A percentile compares a stretch with the other conserved stretches of the same genome.
These are phyloP conservation scores for Boletus rex-veris DNA, from an alignment of 768 basidiomycete genomes.

Conservation along the genomic window DNA sequence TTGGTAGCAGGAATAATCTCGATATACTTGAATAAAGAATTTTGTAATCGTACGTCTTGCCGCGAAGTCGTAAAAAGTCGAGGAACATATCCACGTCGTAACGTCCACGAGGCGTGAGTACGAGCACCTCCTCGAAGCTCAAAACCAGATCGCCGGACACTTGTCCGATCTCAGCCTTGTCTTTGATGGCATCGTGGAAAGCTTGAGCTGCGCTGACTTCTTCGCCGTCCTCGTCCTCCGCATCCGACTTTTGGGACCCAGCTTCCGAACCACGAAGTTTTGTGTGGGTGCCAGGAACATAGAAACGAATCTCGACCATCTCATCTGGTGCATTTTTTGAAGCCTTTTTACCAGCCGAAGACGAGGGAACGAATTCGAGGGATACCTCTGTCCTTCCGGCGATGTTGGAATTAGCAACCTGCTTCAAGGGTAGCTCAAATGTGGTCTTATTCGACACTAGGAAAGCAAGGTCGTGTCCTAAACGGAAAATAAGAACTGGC, in stretches of 20 bases:
- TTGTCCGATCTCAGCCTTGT: slow-evolving; percentile 92
- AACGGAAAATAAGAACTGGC: background rate
- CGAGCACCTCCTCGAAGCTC: slow-evolving; percentile 92
- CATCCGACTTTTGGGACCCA: slow-evolving; percentile 69
- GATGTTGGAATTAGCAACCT: slow-evolving; percentile 96
- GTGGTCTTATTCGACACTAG: slow-evolving; percentile 81
- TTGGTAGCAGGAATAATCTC: slow-evolving; percentile 87
- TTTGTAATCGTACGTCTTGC: slow-evolving; percentile 99
- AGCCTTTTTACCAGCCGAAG: slow-evolving; percentile 41
- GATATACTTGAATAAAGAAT: slow-evolving; percentile 87
- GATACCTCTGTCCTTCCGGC: slow-evolving; percentile 98
- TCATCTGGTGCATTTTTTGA: slow-evolving; percentile 61
- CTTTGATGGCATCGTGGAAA: slow-evolving; percentile 95
- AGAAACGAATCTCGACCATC: slow-evolving; percentile 94
- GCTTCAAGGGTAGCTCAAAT: slow-evolving; percentile 83
- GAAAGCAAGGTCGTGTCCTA: slow-evolving; percentile 91
- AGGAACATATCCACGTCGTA: slow-evolving; percentile 99
- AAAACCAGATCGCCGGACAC: slow-evolving; percentile 88
- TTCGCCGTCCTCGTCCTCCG: slow-evolving; percentile 64
- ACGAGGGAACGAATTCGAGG: slow-evolving; percentile 76
- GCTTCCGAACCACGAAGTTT: slow-evolving; percentile 66
- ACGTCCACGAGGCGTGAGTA: slow-evolving; percentile 92
- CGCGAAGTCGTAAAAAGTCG: slow-evolving; percentile 90
- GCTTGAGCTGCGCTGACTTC: slow-evolving; percentile 91
- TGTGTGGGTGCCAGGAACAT: slow-evolving; percentile 78